These are phyloP conservation scores for Hypomontagnella submonticulosa DNA, from an alignment of 495 filamentous ascomycete species.

Conservation along the genomic window DNA sequence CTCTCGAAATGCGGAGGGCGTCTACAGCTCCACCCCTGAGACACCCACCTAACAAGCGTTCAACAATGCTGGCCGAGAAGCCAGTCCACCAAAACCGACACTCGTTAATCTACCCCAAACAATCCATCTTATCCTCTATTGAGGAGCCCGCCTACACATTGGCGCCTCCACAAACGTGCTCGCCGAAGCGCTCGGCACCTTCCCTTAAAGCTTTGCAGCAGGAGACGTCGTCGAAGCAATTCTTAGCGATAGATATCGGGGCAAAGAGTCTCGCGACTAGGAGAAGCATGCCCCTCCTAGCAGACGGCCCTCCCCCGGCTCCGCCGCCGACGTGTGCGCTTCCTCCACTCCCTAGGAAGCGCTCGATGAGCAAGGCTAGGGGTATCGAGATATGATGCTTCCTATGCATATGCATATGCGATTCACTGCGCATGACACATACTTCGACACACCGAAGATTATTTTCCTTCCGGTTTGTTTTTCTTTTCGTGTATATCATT, in stretches of 20 bases:
- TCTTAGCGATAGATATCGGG: conserved; percentile 44
- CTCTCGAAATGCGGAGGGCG: conserved; percentile 41
- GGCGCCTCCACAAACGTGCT: conserved; percentile 23
- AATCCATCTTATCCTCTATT: conserved; percentile 27
- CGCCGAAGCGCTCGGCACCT: conserved; percentile 43
- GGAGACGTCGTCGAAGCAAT: conserved; percentile 44
- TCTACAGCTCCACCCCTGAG: conserved; percentile 19
- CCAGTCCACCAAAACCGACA: conserved; percentile 24
- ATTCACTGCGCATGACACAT: neutral
- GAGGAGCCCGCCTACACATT: conserved; percentile 22
- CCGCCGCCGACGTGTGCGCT: conserved; percentile 73
- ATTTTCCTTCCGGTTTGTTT: conserved; percentile 4
- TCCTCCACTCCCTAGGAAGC: conserved; percentile 65
- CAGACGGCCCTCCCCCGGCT: conserved; percentile 67
- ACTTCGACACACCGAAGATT: conserved; percentile 9
- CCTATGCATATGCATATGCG: too few species aligned
- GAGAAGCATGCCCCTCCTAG: conserved; percentile 68
- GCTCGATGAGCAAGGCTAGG: conserved; percentile 16
- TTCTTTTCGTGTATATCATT: conserved; percentile 36
- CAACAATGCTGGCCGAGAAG: conserved; percentile 26
- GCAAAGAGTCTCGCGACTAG: conserved; percentile 52
- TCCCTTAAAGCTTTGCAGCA: conserved; percentile 44
- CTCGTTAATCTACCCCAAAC: conserved; percentile 23
- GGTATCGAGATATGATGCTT: conserved; percentile 17
- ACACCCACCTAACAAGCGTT: conserved; percentile 24